A percentile compares a stretch with the other conserved stretches of the same genome.
Evolutionary conservation across 768 basidiomycete species (phyloP).

Genomic region (Macrolepiota dolichaula): DNA sequence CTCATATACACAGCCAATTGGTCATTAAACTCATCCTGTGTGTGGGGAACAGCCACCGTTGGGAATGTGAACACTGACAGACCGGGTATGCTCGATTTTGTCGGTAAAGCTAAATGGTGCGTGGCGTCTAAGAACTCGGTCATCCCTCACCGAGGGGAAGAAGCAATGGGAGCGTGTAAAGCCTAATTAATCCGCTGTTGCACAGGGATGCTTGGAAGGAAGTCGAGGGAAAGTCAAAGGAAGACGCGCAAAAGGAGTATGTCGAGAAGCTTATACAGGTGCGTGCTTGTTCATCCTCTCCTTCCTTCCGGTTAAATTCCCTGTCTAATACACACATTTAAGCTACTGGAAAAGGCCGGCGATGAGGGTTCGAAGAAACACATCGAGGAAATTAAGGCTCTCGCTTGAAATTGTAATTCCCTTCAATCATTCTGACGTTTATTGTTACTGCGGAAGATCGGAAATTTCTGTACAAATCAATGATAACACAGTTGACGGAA

Average conservation of each 20-base stretch:
- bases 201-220: conserved; percentile 83
- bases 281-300: conserved; percentile 17
- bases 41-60: conserved; percentile 47
- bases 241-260: conserved; percentile 71
- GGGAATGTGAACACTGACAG: conserved; percentile 66
- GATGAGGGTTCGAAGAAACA: conserved; percentile 53
- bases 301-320: not conserved
- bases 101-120: conserved; percentile 89
- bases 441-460: not conserved
- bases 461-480: not conserved
- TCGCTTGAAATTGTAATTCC: conserved; percentile 18
- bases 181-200: not conserved
- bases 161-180: not conserved
- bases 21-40: not conserved
- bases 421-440: not conserved
- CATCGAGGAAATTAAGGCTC: conserved; percentile 60
- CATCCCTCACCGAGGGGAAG: not conserved
- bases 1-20: not conserved
- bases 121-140: conserved; percentile 8
- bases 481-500: not conserved
- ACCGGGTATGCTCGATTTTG: conserved; percentile 82
- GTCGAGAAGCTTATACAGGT: conserved; percentile 74
- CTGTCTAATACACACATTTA: conserved; percentile 12
- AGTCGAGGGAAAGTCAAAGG: conserved; percentile 68
- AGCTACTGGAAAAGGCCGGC: conserved; percentile 55